These are phyloP conservation scores for Gloeopeniophorella convolvens DNA, from an alignment of 768 basidiomycete species.

Conservation along the genomic window DNA sequence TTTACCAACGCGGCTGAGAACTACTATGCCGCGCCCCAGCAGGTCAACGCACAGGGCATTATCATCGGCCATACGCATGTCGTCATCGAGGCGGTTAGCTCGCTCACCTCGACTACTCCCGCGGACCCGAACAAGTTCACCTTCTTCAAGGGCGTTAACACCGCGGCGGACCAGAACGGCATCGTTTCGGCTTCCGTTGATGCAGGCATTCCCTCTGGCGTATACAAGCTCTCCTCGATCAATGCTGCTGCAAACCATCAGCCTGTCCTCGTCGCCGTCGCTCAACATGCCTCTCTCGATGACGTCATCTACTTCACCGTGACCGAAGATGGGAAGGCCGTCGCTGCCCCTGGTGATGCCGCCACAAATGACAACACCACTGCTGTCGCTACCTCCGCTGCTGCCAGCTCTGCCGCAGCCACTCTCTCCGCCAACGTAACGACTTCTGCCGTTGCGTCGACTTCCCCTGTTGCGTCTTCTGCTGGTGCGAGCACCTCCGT, in stretches of 20 bases:
- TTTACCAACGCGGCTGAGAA: conserved; percentile 45
- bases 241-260: conserved; percentile 53
- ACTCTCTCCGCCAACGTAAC: no score
- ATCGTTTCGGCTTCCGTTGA: conserved; percentile 44
- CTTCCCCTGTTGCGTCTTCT: no score
- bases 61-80: conserved; percentile 54
- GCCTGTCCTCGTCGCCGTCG: conserved; percentile 50
- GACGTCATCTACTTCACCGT: conserved; percentile 55
- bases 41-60: conserved; percentile 35
- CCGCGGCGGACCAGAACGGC: conserved; percentile 31
- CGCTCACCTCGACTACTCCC: conserved; percentile 36
- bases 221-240: conserved; percentile 55
- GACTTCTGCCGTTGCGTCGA: no score
- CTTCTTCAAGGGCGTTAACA: conserved; percentile 59
- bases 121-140: conserved; percentile 47
- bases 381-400: no score
- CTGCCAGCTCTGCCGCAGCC: no score
- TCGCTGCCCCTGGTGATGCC: not conserved
- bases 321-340: no score
- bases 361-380: no score
- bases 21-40: conserved; percentile 48
- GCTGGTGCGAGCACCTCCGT: no score
- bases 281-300: conserved; percentile 54
- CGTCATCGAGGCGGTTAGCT: conserved; percentile 41
- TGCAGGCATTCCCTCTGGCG: conserved; percentile 49